phyloP scores from a whole-genome alignment of 1,139 yeast species.

The Debaryomyces udenii region DNA sequence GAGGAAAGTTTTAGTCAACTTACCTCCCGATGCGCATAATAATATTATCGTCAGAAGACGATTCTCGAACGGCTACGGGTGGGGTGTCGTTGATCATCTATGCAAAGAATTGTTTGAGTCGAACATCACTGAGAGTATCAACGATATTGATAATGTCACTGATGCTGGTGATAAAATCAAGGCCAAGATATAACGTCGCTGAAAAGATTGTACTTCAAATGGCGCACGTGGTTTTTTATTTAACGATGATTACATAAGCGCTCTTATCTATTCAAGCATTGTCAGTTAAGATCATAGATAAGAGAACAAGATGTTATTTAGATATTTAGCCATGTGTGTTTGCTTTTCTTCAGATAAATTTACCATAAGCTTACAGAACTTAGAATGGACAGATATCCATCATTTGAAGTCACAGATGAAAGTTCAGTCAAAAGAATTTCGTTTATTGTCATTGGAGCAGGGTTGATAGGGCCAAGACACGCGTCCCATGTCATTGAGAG shows the following conservation, averaged over 20 bases:
- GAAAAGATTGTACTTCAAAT: too few species aligned
- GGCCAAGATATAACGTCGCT: constrained; percentile 6
- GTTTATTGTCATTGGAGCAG: constrained; percentile 30
- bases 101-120: constrained; percentile 21
- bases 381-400: too few species aligned
- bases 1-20: constrained; percentile 86
- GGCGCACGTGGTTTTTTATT: constrained; percentile 4
- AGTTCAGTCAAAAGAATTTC: neutral
- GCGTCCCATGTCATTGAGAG: constrained; percentile 27
- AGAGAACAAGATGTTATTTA: too few species aligned
- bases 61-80: constrained; percentile 93
- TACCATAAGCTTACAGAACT: too few species aligned
- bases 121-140: constrained; percentile 2
- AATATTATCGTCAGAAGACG: constrained; percentile 86
- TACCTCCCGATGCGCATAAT: constrained; percentile 95
- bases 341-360: too few species aligned
- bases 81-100: constrained; percentile 76
- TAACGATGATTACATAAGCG: too few species aligned
- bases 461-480: constrained; percentile 36
- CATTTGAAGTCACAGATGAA: too few species aligned
- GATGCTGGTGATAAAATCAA: constrained; percentile 5
- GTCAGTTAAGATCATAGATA: too few species aligned
- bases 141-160: constrained; percentile 5
- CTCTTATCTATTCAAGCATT: too few species aligned
- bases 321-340: too few species aligned